Conservation (phyloP, 768 basidiomycete genomes). For the Mrakia hoshinonis region DNA sequence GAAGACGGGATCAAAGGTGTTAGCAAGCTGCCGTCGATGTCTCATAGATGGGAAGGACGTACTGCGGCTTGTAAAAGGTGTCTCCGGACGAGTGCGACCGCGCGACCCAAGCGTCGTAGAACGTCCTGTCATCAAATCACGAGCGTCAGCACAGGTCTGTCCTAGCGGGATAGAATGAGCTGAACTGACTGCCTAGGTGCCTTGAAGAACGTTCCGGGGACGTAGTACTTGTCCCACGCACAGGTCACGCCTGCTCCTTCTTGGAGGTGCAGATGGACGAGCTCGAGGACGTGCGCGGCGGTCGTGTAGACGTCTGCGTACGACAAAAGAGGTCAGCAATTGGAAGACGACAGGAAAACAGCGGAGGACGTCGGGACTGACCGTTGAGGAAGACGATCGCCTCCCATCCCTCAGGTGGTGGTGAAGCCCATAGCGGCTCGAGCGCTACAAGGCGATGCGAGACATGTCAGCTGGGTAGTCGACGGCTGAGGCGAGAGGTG, state of each 20-base stretch:
- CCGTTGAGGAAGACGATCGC: conserved; percentile 12
- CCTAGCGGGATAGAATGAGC: neutral
- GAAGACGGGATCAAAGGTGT: neutral
- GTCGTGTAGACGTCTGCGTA: conserved; percentile 3
- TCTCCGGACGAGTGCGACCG: conserved; percentile 12
- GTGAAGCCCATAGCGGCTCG: neutral
- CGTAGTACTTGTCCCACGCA: conserved; percentile 11
- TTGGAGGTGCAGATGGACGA: conserved; percentile 10
- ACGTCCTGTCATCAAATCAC: neutral
- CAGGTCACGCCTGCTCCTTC: neutral
- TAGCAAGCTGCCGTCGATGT: neutral
- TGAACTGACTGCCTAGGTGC: neutral
- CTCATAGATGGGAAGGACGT: neutral
- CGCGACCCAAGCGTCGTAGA: conserved; percentile 15
- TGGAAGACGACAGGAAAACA: neutral
- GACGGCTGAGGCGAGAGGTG: neutral
- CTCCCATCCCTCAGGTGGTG: conserved; percentile 3
- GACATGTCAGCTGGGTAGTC: neutral
- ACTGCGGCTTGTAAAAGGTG: conserved; percentile 5
- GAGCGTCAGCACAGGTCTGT: neutral
- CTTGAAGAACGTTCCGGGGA: neutral
- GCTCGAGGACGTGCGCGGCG: conserved; percentile 17
- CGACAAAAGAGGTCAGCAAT: neutral
- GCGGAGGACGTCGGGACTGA: neutral
- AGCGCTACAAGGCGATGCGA: neutral